Evolutionary conservation across 768 basidiomycete genomes (phyloP).

Genomic region (Leccinum fibrillosum): DNA sequence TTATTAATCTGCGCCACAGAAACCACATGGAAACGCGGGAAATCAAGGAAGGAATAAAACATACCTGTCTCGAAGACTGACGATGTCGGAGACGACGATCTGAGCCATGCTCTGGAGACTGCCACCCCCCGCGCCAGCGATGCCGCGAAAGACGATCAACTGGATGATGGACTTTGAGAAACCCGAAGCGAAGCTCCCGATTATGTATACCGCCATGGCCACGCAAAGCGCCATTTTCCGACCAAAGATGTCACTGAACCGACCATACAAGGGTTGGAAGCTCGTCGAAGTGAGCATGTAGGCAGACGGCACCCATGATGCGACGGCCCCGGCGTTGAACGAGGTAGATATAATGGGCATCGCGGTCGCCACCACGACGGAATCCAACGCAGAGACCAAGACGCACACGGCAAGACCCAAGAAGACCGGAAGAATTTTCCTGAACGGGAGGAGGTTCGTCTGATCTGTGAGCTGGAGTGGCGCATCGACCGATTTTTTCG

Average conservation of each 20-base stretch:
- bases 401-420: constrained; percentile 58
- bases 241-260: constrained; percentile 66
- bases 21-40: neutral
- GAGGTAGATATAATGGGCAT: constrained; percentile 66
- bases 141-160: constrained; percentile 65
- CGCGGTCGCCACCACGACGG: constrained; percentile 71
- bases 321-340: constrained; percentile 48
- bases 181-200: constrained; percentile 65
- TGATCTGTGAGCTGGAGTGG: constrained; percentile 56
- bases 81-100: constrained; percentile 72
- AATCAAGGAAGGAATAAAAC: constrained; percentile 7
- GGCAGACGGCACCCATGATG: constrained; percentile 69
- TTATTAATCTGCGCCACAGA: neutral
- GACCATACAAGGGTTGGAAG: constrained; percentile 47
- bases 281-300: constrained; percentile 59
- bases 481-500: neutral
- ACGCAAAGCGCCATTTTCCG: constrained; percentile 57
- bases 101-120: constrained; percentile 67
- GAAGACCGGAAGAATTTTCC: constrained; percentile 61
- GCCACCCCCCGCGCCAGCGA: constrained; percentile 70
- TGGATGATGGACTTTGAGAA: constrained; percentile 63
- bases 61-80: constrained; percentile 63
- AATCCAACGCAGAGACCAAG: constrained; percentile 61
- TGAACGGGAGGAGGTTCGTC: constrained; percentile 69
- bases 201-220: constrained; percentile 60